Conservation (phyloP, 192 early-diverging fungal species). For the Spizellomyces sp. region DNA sequence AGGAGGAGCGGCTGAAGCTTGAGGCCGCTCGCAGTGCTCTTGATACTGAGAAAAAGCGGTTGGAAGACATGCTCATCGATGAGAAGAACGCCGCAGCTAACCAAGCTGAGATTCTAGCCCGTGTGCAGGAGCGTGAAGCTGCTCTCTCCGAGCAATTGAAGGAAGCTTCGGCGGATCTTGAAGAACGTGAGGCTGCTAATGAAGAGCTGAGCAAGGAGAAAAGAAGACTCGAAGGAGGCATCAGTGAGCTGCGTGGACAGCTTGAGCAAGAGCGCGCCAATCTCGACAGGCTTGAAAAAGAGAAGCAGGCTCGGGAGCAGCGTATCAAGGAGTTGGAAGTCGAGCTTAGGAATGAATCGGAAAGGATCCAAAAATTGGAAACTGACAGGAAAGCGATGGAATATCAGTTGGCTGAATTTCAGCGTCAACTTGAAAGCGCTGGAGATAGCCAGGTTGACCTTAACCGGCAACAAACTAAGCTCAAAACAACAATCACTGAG, state of each 20-base stretch:
- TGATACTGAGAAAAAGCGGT: conserved; percentile 66
- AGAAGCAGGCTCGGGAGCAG: conserved; percentile 50
- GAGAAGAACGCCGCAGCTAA: conserved; percentile 77
- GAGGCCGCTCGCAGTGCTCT: conserved; percentile 62
- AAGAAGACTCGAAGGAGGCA: conserved; percentile 42
- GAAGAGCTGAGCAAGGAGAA: conserved; percentile 44
- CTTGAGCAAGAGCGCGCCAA: conserved; percentile 36
- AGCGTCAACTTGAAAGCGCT: conserved; percentile 47
- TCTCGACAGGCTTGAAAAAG: conserved; percentile 58
- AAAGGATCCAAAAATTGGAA: conserved; percentile 42
- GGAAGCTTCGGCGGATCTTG: conserved; percentile 44
- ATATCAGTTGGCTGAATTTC: conserved; percentile 43
- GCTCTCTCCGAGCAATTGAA: conserved; percentile 50
- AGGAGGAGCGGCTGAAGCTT: conserved; percentile 59
- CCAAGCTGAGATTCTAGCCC: conserved; percentile 80
- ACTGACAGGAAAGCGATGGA: conserved; percentile 50
- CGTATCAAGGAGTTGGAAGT: conserved; percentile 54
- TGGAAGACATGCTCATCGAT: conserved; percentile 71
- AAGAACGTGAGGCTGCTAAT: conserved; percentile 49
- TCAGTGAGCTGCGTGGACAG: conserved; percentile 35
- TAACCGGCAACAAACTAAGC: conserved; percentile 49
- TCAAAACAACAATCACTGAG: conserved; percentile 46
- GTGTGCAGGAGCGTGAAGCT: conserved; percentile 74
- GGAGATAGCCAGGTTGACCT: conserved; percentile 48
- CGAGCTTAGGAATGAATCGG: conserved; percentile 44